Evolutionary conservation across 345 rosid species (phyloP), one percentile per base, ranked within the genome.

Genomic region (Brassica incana): DNA sequence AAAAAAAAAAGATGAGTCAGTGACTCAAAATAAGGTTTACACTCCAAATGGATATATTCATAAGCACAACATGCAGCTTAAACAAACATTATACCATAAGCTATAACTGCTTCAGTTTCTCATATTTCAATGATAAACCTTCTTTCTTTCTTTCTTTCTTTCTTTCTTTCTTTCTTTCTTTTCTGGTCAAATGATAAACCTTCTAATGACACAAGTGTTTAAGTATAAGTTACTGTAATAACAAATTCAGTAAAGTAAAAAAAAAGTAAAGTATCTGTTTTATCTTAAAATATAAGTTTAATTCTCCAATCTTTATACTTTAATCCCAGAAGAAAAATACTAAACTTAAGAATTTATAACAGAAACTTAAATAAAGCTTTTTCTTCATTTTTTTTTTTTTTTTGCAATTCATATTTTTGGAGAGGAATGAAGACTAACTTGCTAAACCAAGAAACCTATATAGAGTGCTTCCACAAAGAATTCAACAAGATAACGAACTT

Each of bases 311-410:
- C 18, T 67, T 4, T 25, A 25, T 33, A 20, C 16, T 67, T 68
- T 30, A 77, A 69, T 18, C 74, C 29, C 54, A 77, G 6, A 15
- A 4, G 56, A n/a, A 70, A 63, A 50, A 38, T 11, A 61, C 70
- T 48, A 45, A 70, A 70, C 65, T 62, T 77, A 36, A 76, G 67
- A 67, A 43, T 29, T 77, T 61, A 1, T 59, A 67, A 11, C 48
- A 67, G 60, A 60, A 27, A 61, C 15, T 74, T 10, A 67, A 67
- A 61, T 4, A 59, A 23, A 60, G 25, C 25, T 15, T 68, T 30
- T 60, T 16, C 58, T 72, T 36, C 6, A 27, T 15, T 65, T 29
- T 29, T 15, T 65, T 29, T 15, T 65, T 15, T 36, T 3, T 18
- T 64, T 36, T 20, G 52, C 3, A 56, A 71, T n/a, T 54, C 14